These are phyloP conservation scores for Ceratocystis papillata DNA, from an alignment of 2,329 filamentous ascomycete genomes.

Conservation along the genomic window DNA sequence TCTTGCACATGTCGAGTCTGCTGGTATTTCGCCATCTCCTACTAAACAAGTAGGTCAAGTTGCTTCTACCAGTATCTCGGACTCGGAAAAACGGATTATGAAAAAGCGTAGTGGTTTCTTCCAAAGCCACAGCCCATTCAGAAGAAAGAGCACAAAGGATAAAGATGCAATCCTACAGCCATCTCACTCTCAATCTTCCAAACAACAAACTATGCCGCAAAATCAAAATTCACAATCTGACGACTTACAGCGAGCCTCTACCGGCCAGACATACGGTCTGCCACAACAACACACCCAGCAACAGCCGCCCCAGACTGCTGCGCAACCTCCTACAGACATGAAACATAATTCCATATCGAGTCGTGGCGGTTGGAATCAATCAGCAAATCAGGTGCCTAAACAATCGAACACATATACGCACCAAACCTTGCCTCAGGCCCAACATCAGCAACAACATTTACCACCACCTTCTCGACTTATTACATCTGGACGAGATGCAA, in stretches of 20 bases:
- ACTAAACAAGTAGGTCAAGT: conserved; percentile 47
- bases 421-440: conserved; percentile 1
- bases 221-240: conserved; percentile 15
- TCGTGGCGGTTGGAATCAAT: conserved; percentile 49
- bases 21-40: conserved; percentile 63
- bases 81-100: conserved; percentile 59
- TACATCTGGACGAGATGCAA: conserved; percentile 39
- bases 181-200: conserved; percentile 13
- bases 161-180: conserved; percentile 19
- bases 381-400: conserved; percentile 26
- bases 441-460: conserved; percentile 8
- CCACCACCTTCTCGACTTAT: conserved; percentile 31
- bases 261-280: conserved; percentile 8
- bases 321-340: conserved; percentile 25
- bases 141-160: conserved; percentile 81
- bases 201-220: neutral
- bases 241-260: conserved; percentile 12
- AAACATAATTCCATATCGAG: conserved; percentile 34
- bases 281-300: conserved; percentile 11
- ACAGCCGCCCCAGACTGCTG: neutral
- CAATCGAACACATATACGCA: conserved; percentile 20
- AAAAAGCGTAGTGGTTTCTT: conserved; percentile 79
- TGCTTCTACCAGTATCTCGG: conserved; percentile 41
- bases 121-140: conserved; percentile 83
- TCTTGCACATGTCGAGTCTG: conserved; percentile 72